These are phyloP conservation scores for Aspergillus sergii DNA, from an alignment of 2,329 filamentous ascomycete species.

Conservation along the genomic window DNA sequence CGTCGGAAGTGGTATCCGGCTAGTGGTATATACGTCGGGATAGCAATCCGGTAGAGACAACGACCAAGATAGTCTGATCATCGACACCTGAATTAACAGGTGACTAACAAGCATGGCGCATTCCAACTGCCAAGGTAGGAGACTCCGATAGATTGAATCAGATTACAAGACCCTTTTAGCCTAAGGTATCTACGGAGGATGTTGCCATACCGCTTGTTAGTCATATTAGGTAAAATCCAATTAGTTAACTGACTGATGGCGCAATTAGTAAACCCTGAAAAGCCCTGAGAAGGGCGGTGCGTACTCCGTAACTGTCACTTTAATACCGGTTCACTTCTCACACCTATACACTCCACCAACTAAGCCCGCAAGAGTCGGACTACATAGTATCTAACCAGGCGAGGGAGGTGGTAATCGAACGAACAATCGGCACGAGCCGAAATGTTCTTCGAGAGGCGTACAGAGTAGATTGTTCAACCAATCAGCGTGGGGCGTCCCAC, in stretches of 20 bases:
- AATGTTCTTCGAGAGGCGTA: not conserved
- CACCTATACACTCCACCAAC: not conserved
- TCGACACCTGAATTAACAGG: not conserved
- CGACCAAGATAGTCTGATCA: not conserved
- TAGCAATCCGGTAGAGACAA: not conserved
- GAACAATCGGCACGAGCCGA: slow-evolving; percentile 2
- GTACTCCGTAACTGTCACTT: not conserved
- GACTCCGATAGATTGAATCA: not conserved
- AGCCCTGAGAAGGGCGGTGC: not conserved
- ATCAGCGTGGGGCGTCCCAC: not conserved
- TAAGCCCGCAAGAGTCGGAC: not conserved
- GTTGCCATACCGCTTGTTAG: not conserved
- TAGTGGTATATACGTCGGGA: not conserved
- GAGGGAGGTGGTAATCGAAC: slow-evolving; percentile 1
- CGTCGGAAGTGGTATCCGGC: not conserved
- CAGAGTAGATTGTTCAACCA: not conserved
- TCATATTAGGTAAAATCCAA: slow-evolving; percentile 2
- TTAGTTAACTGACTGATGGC: not conserved
- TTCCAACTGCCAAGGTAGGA: not conserved
- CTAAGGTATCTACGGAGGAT: not conserved
- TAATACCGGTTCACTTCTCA: not conserved
- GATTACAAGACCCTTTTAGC: not conserved
- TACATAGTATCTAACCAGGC: not conserved
- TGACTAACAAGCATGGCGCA: not conserved
- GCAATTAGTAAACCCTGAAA: not conserved